Conservation (phyloP, 148 eudicot species). For the Agrostemma githago region DNA sequence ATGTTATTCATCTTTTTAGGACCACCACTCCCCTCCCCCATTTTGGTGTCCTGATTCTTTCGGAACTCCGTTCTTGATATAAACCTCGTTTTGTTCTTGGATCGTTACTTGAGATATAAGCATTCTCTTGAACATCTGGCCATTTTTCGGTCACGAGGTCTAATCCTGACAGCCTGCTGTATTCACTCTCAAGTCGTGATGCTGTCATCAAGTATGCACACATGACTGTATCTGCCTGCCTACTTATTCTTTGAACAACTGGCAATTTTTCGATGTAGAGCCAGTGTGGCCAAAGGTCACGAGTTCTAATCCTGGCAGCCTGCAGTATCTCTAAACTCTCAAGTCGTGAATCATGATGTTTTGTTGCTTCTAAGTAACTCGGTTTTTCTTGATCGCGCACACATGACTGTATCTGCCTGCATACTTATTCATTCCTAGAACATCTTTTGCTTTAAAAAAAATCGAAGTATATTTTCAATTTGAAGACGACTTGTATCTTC, state of each 20-base stretch:
- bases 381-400: not conserved
- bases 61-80: slow-evolving; percentile 9
- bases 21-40: slow-evolving; percentile 16
- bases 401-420: too few species aligned
- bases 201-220: too few species aligned
- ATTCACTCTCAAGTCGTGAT: slow-evolving; percentile 27
- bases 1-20: slow-evolving; percentile 21
- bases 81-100: not conserved
- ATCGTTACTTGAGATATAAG: not conserved
- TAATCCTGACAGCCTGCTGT: slow-evolving; percentile 17
- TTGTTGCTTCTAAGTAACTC: not conserved
- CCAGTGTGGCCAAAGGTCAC: too few species aligned
- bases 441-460: too few species aligned
- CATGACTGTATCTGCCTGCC: too few species aligned
- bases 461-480: too few species aligned
- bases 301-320: not conserved
- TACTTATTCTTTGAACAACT: too few species aligned
- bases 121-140: too few species aligned
- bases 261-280: not conserved
- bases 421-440: too few species aligned
- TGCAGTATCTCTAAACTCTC: slow-evolving; percentile 36
- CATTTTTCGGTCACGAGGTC: not conserved
- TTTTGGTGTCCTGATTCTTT: slow-evolving; percentile 10
- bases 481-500: too few species aligned
- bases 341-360: slow-evolving; percentile 2